Evolutionary conservation across 306 rosid genomes (phyloP), one percentile per base, ranked within the genome.

Genomic region (Prunus salicina): DNA sequence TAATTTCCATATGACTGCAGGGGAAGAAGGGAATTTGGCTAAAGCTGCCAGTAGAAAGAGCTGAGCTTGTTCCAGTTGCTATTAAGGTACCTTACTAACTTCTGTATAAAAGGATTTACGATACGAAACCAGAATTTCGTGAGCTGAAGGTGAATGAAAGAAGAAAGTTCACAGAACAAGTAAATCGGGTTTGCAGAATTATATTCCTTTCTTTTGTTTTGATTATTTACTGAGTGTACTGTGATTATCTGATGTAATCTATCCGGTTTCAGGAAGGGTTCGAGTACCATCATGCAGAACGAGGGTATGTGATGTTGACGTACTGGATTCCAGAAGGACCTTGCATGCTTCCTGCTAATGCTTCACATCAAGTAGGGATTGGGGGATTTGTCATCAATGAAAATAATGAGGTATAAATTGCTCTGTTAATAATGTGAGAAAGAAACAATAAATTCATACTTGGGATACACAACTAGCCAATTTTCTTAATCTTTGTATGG

Each of bases 21-120:
- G 97, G 98, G 76, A 95, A 92, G 88, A 91, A 92, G 78, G 99
- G 99, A 64, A 76, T 95, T 75, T 95, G 99, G 99, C 97, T 95
- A 22, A 89, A 92, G 88, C 76, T 95, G 81, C 96, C 86, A 1
- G 77, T 86, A 58, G 97, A 92, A 47, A 80, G 82, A 69, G 91
- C 92, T 18, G 91, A 88, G 57, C 89, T 95, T 66, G 96, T 95
- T 75, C 97, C 99, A 3, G 52, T 87, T 64, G 96, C 97, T 47
- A 80, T 95, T 49, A 90, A 95, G 99, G 99, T 91, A 82, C 43
- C 43, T 38, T 38, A 38, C 43, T 38, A 7, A 79, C 57, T 69
- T 69, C 22, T 72, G 34, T 19, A 32, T 9, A 15, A 30, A 25
- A 34, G 25, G 34, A 50, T 27, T 61, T 7, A 50, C 10, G 25